Base-by-base conservation (phyloP, 2,329 filamentous ascomycete genomes). In the Fusarium foetens region DNA sequence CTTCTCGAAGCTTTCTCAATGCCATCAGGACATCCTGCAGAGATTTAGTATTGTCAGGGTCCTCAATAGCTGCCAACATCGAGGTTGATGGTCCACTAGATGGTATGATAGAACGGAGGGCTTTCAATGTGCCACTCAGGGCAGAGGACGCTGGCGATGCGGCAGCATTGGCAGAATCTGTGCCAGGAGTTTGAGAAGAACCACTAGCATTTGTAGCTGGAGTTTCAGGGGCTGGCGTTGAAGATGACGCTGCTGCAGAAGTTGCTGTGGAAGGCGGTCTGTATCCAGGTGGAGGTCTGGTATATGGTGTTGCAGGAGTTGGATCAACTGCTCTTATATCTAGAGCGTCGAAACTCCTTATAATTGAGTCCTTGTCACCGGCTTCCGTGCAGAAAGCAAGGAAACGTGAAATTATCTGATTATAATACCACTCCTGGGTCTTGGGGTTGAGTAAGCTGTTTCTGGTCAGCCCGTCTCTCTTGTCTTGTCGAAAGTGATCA, bases 1-100 rank as follows among this genome's bases (percentile, higher is more conserved):
- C 95, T 84, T 99, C 96, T 63, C 96, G 91, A 36, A 99, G 89
- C 81, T 98, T 98, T 70, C 96, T 91, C 79, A 98, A 91, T 6
- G 95, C 93, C 76, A 93, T 89, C 59, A 98, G 86, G 58, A 98
- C 90, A 25, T 89, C 89, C 5, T 91, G 88, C 35, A 98, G 87
- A 72, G 93, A 90, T 73, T 89, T 88, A 17, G 88, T 87, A 63
- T 87, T 84, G 73, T 75, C 72, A 12, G 76, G 74, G 36, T 71
- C 67, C 52, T 77, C 63, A 23, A 74, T 71, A 31, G 70, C 68
- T 19, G 66, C 61, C 51, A 69, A 35, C 35, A 74, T 70, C 17
- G 70, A 53, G 45, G 33, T 61, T 29, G 70, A 58, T 36, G 70
- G 70, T 10, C 61, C 68, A 48, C 25, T 51, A 21, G 71, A 63